These are phyloP conservation scores for Flaveria brownii DNA, from an alignment of 129 eudicot genomes.

Conservation along the genomic window DNA sequence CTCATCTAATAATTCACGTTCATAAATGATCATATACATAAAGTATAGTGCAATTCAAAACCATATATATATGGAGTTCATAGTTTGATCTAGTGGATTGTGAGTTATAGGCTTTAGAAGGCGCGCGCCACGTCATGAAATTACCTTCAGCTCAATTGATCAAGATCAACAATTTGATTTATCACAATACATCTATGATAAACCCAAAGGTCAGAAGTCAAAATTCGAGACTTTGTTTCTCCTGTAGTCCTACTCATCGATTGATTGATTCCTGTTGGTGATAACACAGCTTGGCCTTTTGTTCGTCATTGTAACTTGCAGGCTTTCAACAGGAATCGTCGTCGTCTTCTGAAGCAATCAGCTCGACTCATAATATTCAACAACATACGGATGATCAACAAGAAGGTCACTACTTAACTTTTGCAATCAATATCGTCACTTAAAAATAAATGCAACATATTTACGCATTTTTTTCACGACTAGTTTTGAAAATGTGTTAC, in stretches of 20 bases:
- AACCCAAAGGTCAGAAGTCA: constrained; percentile 8
- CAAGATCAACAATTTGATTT: constrained; percentile 3
- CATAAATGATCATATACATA: too few species aligned
- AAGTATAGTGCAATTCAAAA: too few species aligned
- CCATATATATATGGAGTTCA: background rate
- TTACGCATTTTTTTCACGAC: too few species aligned
- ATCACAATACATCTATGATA: constrained; percentile 19
- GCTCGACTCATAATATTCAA: background rate
- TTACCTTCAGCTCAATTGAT: background rate
- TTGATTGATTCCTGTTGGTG: background rate
- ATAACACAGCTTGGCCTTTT: background rate
- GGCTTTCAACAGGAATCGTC: background rate
- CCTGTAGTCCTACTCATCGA: background rate
- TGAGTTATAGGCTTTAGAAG: constrained; percentile 24
- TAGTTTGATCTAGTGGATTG: background rate
- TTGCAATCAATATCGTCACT: too few species aligned
- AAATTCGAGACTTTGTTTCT: background rate
- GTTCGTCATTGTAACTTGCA: constrained; percentile 13
- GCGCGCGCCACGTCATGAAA: background rate
- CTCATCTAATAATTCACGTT: too few species aligned
- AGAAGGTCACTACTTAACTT: background rate
- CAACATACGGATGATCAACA: background rate
- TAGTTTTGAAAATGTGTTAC: too few species aligned
- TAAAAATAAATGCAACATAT: too few species aligned
- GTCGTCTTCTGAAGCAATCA: constrained; percentile 12